Evolutionary conservation across 2,329 filamentous ascomycete species (phyloP).

Genomic region (Fusarium mangiferae): DNA sequence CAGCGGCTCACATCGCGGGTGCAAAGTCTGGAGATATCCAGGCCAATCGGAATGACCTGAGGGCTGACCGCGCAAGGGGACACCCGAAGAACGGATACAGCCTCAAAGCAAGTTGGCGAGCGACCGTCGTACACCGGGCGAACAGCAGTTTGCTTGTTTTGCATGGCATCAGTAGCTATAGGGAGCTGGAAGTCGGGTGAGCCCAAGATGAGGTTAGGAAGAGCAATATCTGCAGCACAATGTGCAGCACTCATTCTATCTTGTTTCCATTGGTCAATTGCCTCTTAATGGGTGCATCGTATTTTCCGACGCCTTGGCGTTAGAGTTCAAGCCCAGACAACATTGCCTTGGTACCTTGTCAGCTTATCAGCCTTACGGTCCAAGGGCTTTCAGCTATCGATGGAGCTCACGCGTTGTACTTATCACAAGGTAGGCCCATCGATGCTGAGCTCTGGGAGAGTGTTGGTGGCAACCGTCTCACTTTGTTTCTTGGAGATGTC

Average conservation of each 20-base stretch:
- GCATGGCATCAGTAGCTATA: too few relatives aligned
- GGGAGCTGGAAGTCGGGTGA: too few relatives aligned
- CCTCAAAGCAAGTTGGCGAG: background rate
- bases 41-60: background rate
- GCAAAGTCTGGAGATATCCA: background rate
- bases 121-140: accelerated
- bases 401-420: background rate
- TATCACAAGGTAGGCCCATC: background rate
- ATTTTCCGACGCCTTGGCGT: conserved; percentile 12
- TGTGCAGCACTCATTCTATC: background rate
- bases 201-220: background rate
- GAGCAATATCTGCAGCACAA: background rate
- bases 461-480: background rate
- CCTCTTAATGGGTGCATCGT: conserved; percentile 4
- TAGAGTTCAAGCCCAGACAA: background rate
- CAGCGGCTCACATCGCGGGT: background rate
- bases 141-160: background rate
- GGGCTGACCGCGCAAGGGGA: background rate
- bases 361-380: background rate
- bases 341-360: background rate
- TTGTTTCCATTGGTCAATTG: background rate
- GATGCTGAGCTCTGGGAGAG: background rate
- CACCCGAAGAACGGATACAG: background rate
- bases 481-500: background rate
- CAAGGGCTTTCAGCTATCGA: background rate